Evolutionary conservation across 208 protist genomes (phyloP), one percentile per base, ranked within the genome.

Genomic region (Acanthamoeba healyi): DNA sequence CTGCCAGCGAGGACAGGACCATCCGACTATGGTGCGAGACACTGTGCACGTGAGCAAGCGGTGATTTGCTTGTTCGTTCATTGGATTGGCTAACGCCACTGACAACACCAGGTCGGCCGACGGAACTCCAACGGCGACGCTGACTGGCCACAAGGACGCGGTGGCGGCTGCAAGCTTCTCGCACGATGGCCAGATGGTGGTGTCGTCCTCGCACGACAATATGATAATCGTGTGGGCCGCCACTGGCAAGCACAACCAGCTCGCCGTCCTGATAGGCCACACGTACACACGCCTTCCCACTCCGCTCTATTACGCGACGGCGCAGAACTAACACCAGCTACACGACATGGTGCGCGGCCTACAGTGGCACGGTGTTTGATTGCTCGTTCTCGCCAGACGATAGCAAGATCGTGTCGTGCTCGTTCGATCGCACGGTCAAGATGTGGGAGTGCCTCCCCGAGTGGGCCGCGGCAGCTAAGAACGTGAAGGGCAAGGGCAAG

Each of bases 141-240:
- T 96, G 3, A 74, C 26, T 26, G 95, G 95, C n/a, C 95, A 96
- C 36, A 79, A 96, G 72, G 91, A 95, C 58, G 44, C 65, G 44
- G 95, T 97, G 22, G 95, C 70, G 26, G 61, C 61, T n/a, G n/a
- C 15, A 6, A 19, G 12, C 40, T 84, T 84, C 74, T 84, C 74
- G 24, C 36, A 84, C 24, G 38, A 46, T 46, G 74, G 74, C 26
- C 12, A 84, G 44, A 9, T 6, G 15, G 29, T 84, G 26, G 74
- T 84, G 40, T 56, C 74, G 36, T 84, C 74, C 40, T 84, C 74
- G 17, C 74, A 84, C 38, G 74, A 84, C 44, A 84, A 84, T 40
- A 36, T 84, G 29, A 84, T 84, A 26, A 84, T 84, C 29, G 36
- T 84, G 29, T 84, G 74, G 74, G 6, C 36, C 38, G n/a, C 74